phyloP scores from a whole-genome alignment of 2,329 filamentous ascomycete genomes.

The Beauveria rudraprayagi region DNA sequence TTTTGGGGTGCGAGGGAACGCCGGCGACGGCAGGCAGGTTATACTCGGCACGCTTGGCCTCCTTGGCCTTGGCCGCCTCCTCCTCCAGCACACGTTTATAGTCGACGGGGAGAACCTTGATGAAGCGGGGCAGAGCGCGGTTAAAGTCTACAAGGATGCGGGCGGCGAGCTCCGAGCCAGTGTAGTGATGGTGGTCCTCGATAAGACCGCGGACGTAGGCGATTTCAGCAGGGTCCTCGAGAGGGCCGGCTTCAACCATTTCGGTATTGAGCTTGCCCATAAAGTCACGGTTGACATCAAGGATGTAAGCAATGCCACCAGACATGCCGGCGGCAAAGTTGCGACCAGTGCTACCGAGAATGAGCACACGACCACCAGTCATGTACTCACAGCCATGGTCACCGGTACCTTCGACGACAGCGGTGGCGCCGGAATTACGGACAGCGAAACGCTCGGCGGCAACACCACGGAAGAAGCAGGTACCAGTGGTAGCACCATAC shows the following conservation, averaged over 20 bases:
- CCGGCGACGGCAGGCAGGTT: constrained; percentile 70
- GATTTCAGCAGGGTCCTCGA: constrained; percentile 82
- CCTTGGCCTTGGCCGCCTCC: constrained; percentile 76
- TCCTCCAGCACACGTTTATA: constrained; percentile 90
- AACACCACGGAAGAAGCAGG: constrained; percentile 93
- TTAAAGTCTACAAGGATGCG: constrained; percentile 94
- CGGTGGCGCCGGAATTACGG: constrained; percentile 89
- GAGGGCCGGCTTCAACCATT: constrained; percentile 84
- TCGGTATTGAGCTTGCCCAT: constrained; percentile 90
- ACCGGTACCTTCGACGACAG: constrained; percentile 93
- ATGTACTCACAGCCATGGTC: constrained; percentile 99
- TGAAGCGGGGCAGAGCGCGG: constrained; percentile 78
- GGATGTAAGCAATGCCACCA: constrained; percentile 89
- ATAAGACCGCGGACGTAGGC: constrained; percentile 85
- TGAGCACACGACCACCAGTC: constrained; percentile 86
- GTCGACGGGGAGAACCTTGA: constrained; percentile 89
- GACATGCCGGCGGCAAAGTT: constrained; percentile 99
- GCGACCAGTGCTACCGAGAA: constrained; percentile 82
- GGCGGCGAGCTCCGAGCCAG: constrained; percentile 87
- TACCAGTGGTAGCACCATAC: constrained; percentile 86
- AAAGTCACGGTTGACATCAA: constrained; percentile 87
- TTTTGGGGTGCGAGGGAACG: constrained; percentile 47
- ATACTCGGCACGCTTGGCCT: constrained; percentile 77
- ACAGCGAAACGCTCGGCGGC: constrained; percentile 95
- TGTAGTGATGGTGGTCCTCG: constrained; percentile 97